Evolutionary conservation across 805 yeast species (phyloP), one percentile per base, ranked within the genome.

Genomic region (Candida ovalis): DNA sequence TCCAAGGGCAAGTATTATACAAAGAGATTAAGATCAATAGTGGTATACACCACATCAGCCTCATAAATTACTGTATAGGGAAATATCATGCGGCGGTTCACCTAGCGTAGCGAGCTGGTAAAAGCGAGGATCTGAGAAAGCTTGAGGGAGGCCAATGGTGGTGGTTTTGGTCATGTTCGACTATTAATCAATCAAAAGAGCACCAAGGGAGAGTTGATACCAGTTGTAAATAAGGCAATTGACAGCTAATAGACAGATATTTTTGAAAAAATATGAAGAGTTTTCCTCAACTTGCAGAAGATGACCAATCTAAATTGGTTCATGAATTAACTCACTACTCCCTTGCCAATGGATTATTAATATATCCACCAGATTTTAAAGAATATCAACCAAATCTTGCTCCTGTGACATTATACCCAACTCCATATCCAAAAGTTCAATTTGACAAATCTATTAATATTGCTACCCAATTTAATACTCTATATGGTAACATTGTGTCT

Each of bases 391-490:
- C 77, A n/a, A 70, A 70, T 38, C 77, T 76, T 44, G 96, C 97
- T 1, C 99, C 99, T 35, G 82, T 89, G 9, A 94, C 99, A 1
- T 59, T 92, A 25, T 89, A 74, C 60, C 99, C 99, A 4, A 86
- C 97, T 0, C 96, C 96, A 6, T 82, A 90, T 54, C 92, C 97
- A 3, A 74, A 69, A 47, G 45, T 61, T 1, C 81, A 86, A 46
- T 92, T 88, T 64, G 73, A 79, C 9, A 73, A 76, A 51, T 96
- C 96, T 2, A 59, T 80, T 23, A 67, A 66, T 3, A 82, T 90
- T 12, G 96, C 91, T 62, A 66, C 71, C 37, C 59, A 69, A 5
- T 94, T 82, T 73, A 89, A 91, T 62, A 77, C 80, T 56, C 67
- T 94, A 36, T 94, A 94, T 63, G 84, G 83, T 21, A 76, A 75